Base-by-base conservation (phyloP, 768 basidiomycete genomes). In the Tricholoma furcatifolium region DNA sequence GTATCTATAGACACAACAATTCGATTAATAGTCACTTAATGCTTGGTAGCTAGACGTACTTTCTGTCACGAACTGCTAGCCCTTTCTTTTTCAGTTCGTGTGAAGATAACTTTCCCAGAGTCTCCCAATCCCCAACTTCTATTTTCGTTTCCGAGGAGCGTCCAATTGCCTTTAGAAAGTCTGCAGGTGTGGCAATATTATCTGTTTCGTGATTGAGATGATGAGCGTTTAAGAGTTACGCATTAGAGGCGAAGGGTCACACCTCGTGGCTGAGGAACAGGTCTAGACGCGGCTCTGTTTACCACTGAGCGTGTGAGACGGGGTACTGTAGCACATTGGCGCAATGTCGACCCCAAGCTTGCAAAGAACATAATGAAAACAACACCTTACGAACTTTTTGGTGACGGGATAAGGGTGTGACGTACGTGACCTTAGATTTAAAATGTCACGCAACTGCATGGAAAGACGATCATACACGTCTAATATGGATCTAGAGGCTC, bases 141-240 rank as follows among this genome's bases (percentile, higher is more conserved):
- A 91, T 56, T 67, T 91, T 91, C 1, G 77, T 82, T 34, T 88
- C 83, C 3, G 78, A 70, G 6, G 75, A 75, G 21, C 91, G 78
- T 18, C 91, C 91, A 57, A 93, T 90, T 23, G 84, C 79, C 53
- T 80, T 81, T 58, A 93, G 74, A 60, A 93, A 91, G 23, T 79
- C 83, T 27, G 70, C 70, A 6, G 88, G 80, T 2, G 83, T 80
- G 17, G 64, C 56, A 55, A 88, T 78, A n/a, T 68, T 56, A 32
- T 74, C 84, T 85, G 65, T 53, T 39, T 14, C 17, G 32, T 36
- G 20, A 41, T 42, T 48, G 36, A 51, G 53, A 38, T 52, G 21
- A 50, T 56, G 51, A 55, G 50, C 46, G 39, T n/a, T 39, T 49
- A n/a, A n/a, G 46, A 40, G 51, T 44, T 31, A 15, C 38, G 32